These are phyloP conservation scores for Aegilops bicornis DNA, from an alignment of 176 grass and related monocot species.

Conservation along the genomic window DNA sequence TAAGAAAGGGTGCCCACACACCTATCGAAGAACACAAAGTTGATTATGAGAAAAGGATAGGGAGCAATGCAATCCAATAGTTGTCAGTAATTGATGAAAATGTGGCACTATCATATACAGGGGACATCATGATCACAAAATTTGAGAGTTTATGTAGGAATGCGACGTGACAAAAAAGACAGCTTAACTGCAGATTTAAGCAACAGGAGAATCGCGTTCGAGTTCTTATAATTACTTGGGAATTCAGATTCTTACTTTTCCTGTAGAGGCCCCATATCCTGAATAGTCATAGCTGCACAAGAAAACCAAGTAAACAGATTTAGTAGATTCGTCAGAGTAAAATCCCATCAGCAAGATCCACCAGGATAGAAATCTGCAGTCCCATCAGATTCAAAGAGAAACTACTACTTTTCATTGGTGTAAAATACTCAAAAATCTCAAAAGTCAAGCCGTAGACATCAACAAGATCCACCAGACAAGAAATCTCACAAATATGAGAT, in stretches of 20 bases:
- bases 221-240: constrained; percentile 16
- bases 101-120: constrained; percentile 19
- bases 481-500: neutral
- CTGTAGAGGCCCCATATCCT: constrained; percentile 96
- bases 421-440: constrained; percentile 10
- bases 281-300: constrained; percentile 94
- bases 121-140: constrained; percentile 27
- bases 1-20: constrained; percentile 30
- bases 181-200: constrained; percentile 23
- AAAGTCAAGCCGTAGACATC: constrained; percentile 34
- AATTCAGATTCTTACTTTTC: constrained; percentile 71
- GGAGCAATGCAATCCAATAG: constrained; percentile 27
- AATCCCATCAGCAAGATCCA: neutral
- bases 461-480: neutral
- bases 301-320: constrained; percentile 32
- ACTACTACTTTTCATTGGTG: constrained; percentile 28
- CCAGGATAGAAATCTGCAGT: neutral
- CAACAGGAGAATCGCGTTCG: neutral
- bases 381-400: constrained; percentile 14
- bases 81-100: constrained; percentile 24
- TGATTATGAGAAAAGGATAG: constrained; percentile 24
- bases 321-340: constrained; percentile 18
- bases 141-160: neutral
- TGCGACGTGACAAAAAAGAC: neutral
- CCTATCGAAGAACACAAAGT: constrained; percentile 29